A percentile compares a stretch with the other conserved stretches of the same genome.
phyloP scores from a whole-genome alignment of 2,329 filamentous ascomycete genomes.

The Claviceps pusilla region DNA sequence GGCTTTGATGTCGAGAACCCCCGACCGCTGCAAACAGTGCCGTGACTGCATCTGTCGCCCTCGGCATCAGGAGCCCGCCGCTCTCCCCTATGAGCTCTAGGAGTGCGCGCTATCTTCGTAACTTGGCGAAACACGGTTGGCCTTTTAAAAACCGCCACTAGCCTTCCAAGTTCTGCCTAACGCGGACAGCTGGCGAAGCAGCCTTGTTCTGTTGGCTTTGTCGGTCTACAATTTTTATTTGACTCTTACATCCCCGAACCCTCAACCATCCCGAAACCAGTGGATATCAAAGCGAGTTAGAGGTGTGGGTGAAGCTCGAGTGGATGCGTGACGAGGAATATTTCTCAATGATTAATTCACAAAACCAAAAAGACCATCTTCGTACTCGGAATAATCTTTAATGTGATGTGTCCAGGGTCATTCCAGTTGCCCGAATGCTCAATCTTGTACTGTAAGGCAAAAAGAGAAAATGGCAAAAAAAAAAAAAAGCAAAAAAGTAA shows the following conservation, averaged over 20 bases:
- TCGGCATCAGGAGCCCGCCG: no score
- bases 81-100: no score
- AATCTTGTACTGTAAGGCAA: no score
- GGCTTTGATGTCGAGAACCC: neutral
- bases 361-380: no score
- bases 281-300: neutral
- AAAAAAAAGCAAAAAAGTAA: no score
- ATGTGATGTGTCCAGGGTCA: no score
- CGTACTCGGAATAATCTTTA: no score
- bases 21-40: neutral
- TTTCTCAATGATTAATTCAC: no score
- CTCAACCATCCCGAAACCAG: no score
- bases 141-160: neutral
- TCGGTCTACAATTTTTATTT: neutral
- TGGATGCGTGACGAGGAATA: neutral
- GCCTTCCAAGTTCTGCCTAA: neutral
- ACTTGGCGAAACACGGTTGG: neutral
- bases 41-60: neutral
- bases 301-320: neutral
- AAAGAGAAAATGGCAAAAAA: no score
- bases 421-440: no score
- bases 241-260: no score
- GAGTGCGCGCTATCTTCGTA: neutral
- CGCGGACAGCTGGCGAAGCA: neutral
- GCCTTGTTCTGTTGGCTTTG: neutral